Conservation (phyloP, 83 land plant genomes). For the Picea abies region DNA sequence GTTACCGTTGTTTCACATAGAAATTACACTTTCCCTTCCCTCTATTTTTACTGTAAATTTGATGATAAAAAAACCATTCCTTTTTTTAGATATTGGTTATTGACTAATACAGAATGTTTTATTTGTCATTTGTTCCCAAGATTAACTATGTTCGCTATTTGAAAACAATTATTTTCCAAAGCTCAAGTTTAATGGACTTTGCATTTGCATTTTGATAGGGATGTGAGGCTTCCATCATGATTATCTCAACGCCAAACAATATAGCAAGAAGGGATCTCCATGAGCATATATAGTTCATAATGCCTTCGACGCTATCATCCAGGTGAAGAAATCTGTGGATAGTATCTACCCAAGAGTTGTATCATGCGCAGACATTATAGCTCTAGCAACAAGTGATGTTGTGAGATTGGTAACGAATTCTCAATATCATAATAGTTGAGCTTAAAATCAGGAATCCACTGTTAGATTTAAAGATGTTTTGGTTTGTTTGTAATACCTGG, state of each 20-base stretch:
- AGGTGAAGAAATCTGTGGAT: constrained; percentile 53
- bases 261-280: constrained; percentile 25
- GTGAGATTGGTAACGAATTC: constrained; percentile 28
- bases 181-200: not conserved
- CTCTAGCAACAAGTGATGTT: constrained; percentile 83
- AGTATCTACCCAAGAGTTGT: constrained; percentile 76
- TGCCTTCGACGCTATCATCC: constrained; percentile 62
- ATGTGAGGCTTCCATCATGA: constrained; percentile 22
- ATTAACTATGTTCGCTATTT: not conserved
- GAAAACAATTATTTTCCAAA: not conserved
- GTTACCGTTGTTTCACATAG: not conserved
- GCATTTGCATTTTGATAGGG: not conserved
- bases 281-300: constrained; percentile 24
- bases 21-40: too few relatives aligned
- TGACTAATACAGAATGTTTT: too few relatives aligned
- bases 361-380: constrained; percentile 89
- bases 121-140: too few relatives aligned
- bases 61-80: not conserved
- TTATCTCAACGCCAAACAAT: not conserved
- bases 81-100: too few relatives aligned
- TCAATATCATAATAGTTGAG: not conserved
- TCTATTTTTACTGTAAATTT: not conserved
- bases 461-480: not conserved
- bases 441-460: not conserved
- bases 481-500: constrained; percentile 21